Evolutionary conservation across 768 basidiomycete species (phyloP).

Genomic region (Auricularia sp.): DNA sequence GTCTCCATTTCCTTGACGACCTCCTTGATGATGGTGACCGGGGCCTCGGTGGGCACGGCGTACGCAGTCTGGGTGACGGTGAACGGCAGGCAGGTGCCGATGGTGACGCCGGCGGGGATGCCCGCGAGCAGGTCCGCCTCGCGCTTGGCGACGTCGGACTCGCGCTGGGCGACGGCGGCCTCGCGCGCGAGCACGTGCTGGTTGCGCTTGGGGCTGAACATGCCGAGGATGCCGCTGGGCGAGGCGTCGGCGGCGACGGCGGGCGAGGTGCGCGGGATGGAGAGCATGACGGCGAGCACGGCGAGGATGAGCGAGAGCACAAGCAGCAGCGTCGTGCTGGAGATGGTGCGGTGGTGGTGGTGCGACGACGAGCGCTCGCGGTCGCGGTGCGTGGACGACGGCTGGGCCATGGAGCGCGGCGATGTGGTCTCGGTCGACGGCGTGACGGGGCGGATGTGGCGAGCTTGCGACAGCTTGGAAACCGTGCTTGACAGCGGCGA

Average conservation of each 20-base stretch:
- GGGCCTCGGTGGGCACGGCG: conserved; percentile 28
- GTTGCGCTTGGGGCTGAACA: conserved; percentile 72
- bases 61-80: conserved; percentile 31
- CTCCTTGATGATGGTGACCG: conserved; percentile 79
- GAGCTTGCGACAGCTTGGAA: neutral
- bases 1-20: conserved; percentile 62
- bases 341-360: conserved; percentile 77
- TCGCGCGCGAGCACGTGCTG: conserved; percentile 74
- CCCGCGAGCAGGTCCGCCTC: conserved; percentile 79
- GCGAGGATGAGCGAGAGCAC: conserved; percentile 79
- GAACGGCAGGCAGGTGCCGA: conserved; percentile 23
- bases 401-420: conserved; percentile 66
- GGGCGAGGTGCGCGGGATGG: conserved; percentile 50
- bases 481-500: neutral
- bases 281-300: conserved; percentile 85
- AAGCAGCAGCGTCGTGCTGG: conserved; percentile 79
- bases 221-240: conserved; percentile 52
- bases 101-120: conserved; percentile 63
- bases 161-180: conserved; percentile 67
- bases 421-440: neutral
- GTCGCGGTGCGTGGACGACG: conserved; percentile 64
- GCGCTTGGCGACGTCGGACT: conserved; percentile 81
- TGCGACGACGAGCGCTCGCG: conserved; percentile 50
- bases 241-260: conserved; percentile 28
- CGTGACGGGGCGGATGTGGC: neutral